Base-by-base conservation (phyloP, 169 alveolate genomes). In the Besnoitia besnoiti region DNA sequence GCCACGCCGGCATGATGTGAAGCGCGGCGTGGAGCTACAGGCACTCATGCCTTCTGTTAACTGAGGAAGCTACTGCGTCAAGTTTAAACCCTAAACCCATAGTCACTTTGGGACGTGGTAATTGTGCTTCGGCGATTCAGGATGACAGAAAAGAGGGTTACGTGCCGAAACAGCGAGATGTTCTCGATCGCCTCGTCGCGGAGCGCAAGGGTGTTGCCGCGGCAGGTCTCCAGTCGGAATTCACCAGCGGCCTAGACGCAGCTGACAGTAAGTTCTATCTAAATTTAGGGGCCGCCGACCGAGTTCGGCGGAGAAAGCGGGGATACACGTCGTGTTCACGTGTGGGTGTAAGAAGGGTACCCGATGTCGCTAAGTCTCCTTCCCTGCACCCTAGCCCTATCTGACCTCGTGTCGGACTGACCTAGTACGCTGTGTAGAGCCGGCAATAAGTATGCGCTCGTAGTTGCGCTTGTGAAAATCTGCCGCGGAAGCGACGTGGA, bases 91-190 rank as follows among this genome's bases (percentile, higher is more conserved):
- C 14, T 14, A 27, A 24, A 14, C 67, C 24, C 67, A 16, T 51
- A 51, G 67, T 51, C 67, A 16, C n/a, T 51, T 51, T 51, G 14
- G 67, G 67, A 16, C 24, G 59, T 80, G 39, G 39, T 10, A 33
- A 8, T 46, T 80, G 37, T 80, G 12, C 37, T 21, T 12, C 19
- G 8, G 19, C 35, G 19, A 44, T 39, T 8, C 77, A 91, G 91
- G 95, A 93, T 39, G 95, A 90, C 85, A 44, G 40, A 40, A 85
- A 62, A 12, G 95, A 93, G 73, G 95, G 95, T 10, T 93, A 93
- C 76, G 90, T 93, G 33, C 95, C 95, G 47, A 39, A 77, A 49
- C 91, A 90, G 37, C 79, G 95, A 50, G 85, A 93, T 7, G 77
- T 85, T 49, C 47, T 93, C 37, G 92, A 89, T 30, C 62, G 59